A percentile compares a stretch with the other conserved stretches of the same genome.
phyloP scores from a whole-genome alignment of 352 stramenopile species.

The Phytopythium cucurbitacearum region DNA sequence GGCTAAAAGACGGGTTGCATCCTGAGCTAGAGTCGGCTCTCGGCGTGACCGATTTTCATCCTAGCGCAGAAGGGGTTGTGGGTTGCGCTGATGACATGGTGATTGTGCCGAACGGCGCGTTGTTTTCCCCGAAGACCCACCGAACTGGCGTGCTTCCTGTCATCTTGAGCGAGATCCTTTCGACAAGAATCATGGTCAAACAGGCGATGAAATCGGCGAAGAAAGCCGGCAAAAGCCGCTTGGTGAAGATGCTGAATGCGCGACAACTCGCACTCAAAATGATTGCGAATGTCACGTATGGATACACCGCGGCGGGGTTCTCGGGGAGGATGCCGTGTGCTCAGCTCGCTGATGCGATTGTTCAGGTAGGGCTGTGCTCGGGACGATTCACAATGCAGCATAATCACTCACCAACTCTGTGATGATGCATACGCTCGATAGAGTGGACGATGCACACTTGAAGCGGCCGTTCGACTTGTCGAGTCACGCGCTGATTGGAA shows the following conservation, averaged over 20 bases:
- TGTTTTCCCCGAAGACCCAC: slow-evolving; percentile 93
- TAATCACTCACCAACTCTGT: slow-evolving; percentile 1
- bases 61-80: slow-evolving; percentile 38
- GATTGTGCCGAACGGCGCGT: slow-evolving; percentile 91
- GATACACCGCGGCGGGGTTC: slow-evolving; percentile 98
- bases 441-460: slow-evolving; percentile 88
- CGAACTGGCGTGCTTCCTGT: slow-evolving; percentile 94
- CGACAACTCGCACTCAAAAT: slow-evolving; percentile 96
- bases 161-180: slow-evolving; percentile 94
- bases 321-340: slow-evolving; percentile 95
- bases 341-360: slow-evolving; percentile 98
- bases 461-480: slow-evolving; percentile 91
- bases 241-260: slow-evolving; percentile 73
- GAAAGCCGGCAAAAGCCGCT: slow-evolving; percentile 45
- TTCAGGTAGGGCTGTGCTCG: slow-evolving; percentile 71
- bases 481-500: slow-evolving; percentile 81
- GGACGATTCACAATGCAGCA: background rate
- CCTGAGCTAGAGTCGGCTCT: slow-evolving; percentile 59
- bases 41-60: slow-evolving; percentile 54
- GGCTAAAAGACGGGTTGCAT: slow-evolving; percentile 79
- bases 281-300: slow-evolving; percentile 99
- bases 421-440: slow-evolving; percentile 9
- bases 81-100: slow-evolving; percentile 45
- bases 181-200: slow-evolving; percentile 98
- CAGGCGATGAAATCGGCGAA: slow-evolving; percentile 93